phyloP scores from a whole-genome alignment of 2,329 filamentous ascomycete species.

The Monosporascus sp. region DNA sequence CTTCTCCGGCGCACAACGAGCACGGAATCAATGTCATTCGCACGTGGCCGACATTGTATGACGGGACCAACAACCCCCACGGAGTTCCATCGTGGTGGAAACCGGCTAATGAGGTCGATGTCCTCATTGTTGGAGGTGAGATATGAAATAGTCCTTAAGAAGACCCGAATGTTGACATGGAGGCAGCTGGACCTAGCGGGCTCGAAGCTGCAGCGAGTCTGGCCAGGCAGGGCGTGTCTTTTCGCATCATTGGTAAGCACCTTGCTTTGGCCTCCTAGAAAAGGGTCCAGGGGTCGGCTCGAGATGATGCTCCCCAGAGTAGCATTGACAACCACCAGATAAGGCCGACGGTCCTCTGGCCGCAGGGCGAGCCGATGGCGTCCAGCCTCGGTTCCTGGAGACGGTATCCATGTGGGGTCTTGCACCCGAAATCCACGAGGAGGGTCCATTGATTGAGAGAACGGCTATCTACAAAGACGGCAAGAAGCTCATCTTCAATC shows the following conservation, averaged over 20 bases:
- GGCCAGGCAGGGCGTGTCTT: conserved; percentile 26
- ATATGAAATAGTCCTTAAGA: background rate
- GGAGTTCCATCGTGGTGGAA: conserved; percentile 23
- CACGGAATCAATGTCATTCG: conserved; percentile 23
- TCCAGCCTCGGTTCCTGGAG: conserved; percentile 13
- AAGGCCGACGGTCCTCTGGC: conserved; percentile 21
- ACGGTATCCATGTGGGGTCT: conserved; percentile 10
- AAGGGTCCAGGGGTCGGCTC: no score
- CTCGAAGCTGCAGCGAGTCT: conserved; percentile 25
- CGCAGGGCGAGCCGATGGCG: conserved; percentile 14
- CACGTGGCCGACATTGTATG: conserved; percentile 25
- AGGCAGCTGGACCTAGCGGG: conserved; percentile 26
- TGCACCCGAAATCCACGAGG: conserved; percentile 22
- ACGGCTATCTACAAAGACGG: conserved; percentile 27
- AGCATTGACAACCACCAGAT: conserved; percentile 9
- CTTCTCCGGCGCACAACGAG: conserved; percentile 19
- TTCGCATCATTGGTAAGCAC: conserved; percentile 27
- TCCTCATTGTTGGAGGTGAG: conserved; percentile 29
- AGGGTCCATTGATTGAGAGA: conserved; percentile 27
- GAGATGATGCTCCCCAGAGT: no score
- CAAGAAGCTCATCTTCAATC: conserved; percentile 19
- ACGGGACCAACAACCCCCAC: conserved; percentile 24
- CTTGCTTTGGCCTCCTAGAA: background rate
- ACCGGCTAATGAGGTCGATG: conserved; percentile 24
- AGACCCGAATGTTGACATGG: background rate